Percentiles rank a stretch among this genome's conserved stretches.
Conservation (phyloP, 306 rosid species). For the Castanopsis chinensis region DNA sequence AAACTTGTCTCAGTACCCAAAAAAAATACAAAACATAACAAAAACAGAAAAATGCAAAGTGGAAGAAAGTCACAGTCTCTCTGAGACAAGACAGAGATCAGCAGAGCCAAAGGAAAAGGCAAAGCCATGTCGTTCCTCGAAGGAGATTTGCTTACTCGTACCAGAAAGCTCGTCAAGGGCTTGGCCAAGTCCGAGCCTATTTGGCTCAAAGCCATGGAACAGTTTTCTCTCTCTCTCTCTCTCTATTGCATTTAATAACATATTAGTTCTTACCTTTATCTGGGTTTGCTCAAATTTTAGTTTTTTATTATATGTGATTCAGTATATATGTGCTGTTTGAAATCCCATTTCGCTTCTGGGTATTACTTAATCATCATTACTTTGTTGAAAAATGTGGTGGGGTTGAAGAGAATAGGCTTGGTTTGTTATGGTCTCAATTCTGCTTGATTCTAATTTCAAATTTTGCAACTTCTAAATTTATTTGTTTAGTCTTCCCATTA, state of each 20-base stretch:
- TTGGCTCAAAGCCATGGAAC: constrained; percentile 97
- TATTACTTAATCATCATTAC: too few species aligned
- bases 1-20: too few species aligned
- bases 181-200: constrained; percentile 72
- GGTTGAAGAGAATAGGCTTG: neutral
- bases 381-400: neutral
- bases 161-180: constrained; percentile 88
- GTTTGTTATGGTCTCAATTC: neutral
- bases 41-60: too few species aligned
- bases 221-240: constrained; percentile 34
- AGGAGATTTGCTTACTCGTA: constrained; percentile 65
- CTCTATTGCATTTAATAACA: neutral
- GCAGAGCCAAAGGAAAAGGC: neutral
- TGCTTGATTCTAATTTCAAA: neutral
- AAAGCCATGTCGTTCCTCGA: constrained; percentile 67
- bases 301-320: neutral
- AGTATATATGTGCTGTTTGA: too few species aligned
- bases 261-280: neutral
- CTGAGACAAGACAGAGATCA: neutral
- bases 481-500: too few species aligned
- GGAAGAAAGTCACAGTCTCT: too few species aligned
- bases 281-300: neutral
- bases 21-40: too few species aligned
- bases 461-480: neutral
- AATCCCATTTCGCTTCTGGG: too few species aligned